Percentiles rank a stretch among this genome's conserved stretches.
Evolutionary conservation across 1,284 basidiomycete genomes (phyloP).

Genomic region (Boletus austroedulis): DNA sequence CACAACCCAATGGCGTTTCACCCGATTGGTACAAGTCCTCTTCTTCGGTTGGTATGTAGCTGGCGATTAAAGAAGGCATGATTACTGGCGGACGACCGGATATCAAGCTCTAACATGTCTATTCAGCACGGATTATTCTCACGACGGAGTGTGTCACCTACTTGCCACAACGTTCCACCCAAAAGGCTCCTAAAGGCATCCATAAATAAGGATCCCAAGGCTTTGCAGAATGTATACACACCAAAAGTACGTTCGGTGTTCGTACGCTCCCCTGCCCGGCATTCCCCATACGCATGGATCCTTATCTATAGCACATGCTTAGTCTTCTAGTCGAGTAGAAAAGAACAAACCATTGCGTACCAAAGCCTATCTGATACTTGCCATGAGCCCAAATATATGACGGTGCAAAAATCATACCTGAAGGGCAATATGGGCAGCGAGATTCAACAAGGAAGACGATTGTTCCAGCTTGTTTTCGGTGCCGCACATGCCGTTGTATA

Average conservation of each 20-base stretch:
- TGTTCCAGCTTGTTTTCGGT: not conserved
- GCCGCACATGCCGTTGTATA: conserved; percentile 42
- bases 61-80: conserved; percentile 41
- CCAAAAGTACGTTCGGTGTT: not conserved
- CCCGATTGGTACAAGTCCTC: conserved; percentile 40
- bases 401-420: not conserved
- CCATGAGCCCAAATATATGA: not conserved
- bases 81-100: conserved; percentile 50
- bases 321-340: not conserved
- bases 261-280: not conserved
- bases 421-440: not conserved
- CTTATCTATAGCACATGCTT: not conserved
- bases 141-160: not conserved
- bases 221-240: not conserved
- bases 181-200: not conserved
- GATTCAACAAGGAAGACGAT: not conserved
- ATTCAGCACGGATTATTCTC: not conserved
- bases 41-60: conserved; percentile 46
- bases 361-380: not conserved
- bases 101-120: conserved; percentile 38
- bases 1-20: conserved; percentile 46
- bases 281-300: not conserved
- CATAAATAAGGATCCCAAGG: not conserved
- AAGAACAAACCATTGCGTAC: not conserved
- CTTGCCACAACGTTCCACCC: not conserved